phyloP scores from a whole-genome alignment of 352 stramenopile genomes.

The Phytopythium helicoides region DNA sequence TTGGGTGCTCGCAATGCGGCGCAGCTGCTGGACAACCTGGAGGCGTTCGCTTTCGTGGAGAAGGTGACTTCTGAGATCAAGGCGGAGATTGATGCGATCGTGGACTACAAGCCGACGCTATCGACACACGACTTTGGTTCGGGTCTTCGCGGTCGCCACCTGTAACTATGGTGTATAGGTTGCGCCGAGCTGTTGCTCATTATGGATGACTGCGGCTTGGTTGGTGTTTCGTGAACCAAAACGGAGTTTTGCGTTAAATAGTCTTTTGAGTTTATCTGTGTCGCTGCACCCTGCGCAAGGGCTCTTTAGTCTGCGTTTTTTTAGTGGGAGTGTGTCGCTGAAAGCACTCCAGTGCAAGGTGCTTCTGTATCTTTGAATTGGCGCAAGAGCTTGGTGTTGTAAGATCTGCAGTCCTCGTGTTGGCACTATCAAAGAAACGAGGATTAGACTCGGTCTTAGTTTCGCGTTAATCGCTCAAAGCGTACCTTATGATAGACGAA shows the following conservation, averaged over 20 bases:
- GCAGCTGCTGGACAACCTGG: conserved; percentile 65
- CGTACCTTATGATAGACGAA: conserved; percentile 87
- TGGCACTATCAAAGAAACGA: conserved; percentile 45
- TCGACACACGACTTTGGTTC: too few species aligned
- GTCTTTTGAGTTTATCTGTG: too few species aligned
- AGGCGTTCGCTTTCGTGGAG: conserved; percentile 29
- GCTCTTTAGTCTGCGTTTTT: not conserved
- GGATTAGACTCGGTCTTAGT: not conserved
- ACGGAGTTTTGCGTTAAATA: too few species aligned
- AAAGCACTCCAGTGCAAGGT: conserved; percentile 11
- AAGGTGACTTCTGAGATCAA: conserved; percentile 57
- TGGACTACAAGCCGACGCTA: conserved; percentile 7
- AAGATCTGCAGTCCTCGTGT: conserved; percentile 72
- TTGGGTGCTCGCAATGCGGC: conserved; percentile 41
- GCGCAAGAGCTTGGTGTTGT: conserved; percentile 83
- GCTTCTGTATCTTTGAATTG: conserved; percentile 58
- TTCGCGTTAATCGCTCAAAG: not conserved
- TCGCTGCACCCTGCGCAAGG: too few species aligned
- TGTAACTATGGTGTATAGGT: too few species aligned
- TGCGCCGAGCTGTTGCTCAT: too few species aligned
- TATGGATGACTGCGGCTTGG: too few species aligned
- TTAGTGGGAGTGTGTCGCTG: not conserved
- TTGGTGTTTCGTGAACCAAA: too few species aligned
- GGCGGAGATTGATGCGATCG: conserved; percentile 38
- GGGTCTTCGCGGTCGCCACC: too few species aligned